Conservation (phyloP, 345 rosid genomes). For the Combretum micranthum region DNA sequence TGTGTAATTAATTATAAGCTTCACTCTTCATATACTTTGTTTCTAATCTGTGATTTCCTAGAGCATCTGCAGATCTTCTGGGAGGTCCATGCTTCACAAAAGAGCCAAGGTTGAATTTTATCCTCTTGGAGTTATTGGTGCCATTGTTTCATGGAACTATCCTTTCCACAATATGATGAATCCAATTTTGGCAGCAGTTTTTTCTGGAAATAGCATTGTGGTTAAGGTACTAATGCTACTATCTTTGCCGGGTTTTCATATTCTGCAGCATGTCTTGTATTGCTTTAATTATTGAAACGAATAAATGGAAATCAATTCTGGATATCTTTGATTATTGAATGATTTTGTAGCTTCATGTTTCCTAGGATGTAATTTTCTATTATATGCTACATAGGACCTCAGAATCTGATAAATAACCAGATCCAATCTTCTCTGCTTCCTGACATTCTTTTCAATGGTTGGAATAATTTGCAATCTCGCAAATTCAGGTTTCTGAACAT, state of each 20-base stretch:
- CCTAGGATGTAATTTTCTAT: no score
- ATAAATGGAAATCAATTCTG: no score
- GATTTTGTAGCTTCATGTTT: no score
- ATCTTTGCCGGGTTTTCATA: neutral
- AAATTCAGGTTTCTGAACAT: slow-evolving; percentile 74
- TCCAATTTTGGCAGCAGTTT: slow-evolving; percentile 96
- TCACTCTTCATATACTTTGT: neutral
- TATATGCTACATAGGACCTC: no score
- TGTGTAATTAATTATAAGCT: neutral
- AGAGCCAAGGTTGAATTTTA: slow-evolving; percentile 82
- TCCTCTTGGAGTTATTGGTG: slow-evolving; percentile 94
- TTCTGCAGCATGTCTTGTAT: neutral
- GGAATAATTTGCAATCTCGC: neutral
- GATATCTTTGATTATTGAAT: no score
- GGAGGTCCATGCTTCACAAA: slow-evolving; percentile 96
- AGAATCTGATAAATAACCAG: no score
- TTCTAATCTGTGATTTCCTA: slow-evolving; percentile 5
- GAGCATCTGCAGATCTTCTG: slow-evolving; percentile 57
- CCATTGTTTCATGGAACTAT: slow-evolving; percentile 98
- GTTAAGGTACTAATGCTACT: slow-evolving; percentile 51
- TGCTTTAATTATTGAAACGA: neutral
- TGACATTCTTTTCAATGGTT: no score
- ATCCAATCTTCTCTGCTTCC: no score
- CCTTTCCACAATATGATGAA: slow-evolving; percentile 98
- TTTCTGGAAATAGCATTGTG: slow-evolving; percentile 91